Base-by-base conservation (phyloP, 805 yeast species). In the Barnettozyma pratensis region DNA sequence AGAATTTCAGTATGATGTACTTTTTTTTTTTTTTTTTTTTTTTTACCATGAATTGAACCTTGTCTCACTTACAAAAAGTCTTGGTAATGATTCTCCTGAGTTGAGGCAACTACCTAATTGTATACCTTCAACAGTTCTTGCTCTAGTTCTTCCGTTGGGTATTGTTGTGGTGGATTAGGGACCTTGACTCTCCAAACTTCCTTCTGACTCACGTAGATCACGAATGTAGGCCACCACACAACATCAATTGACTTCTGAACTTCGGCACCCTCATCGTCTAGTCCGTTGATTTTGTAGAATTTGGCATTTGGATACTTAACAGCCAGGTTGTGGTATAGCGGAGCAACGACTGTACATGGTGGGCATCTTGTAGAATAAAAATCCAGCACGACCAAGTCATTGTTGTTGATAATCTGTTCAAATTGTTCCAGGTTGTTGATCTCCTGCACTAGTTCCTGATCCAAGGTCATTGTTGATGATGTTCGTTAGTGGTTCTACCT, bases 171-270 rank as follows among this genome's bases (percentile, higher is more conserved):
- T 25, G 63, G 63, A 44, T 59, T 59, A 41, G 62, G 60, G 14
- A 59, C 53, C 50, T 58, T 58, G 34, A 26, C 62, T 46, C 63
- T 56, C 60, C 60, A 58, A 4, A 45, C 46, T 39, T 59, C 63
- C 44, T 54, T 39, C 3, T 56, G 57, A 27, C 55, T 53, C 9
- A 48, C 46, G 36, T 36, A 58, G 28, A 59, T 49, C 41, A 59
- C 57, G 44, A 59, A 57, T 2, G 63, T 59, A n/a, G 63, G 63
- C 63, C 63, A 59, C 63, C 63, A 59, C 0, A 55, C 60, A 6
- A 59, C 63, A 27, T 56, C 47, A 8, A 58, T 49, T 7, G 57
- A 50, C 42, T 56, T 42, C 37, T 59, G 63, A 0, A 59, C 57
- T 41, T 46, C 30, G 7, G 37, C 32, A 1, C 59, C 61, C 7